Evolutionary conservation across 371 early-diverging fungal species (phyloP), one percentile per base, ranked within the genome.

Genomic region (Sporodiniella umbellata): DNA sequence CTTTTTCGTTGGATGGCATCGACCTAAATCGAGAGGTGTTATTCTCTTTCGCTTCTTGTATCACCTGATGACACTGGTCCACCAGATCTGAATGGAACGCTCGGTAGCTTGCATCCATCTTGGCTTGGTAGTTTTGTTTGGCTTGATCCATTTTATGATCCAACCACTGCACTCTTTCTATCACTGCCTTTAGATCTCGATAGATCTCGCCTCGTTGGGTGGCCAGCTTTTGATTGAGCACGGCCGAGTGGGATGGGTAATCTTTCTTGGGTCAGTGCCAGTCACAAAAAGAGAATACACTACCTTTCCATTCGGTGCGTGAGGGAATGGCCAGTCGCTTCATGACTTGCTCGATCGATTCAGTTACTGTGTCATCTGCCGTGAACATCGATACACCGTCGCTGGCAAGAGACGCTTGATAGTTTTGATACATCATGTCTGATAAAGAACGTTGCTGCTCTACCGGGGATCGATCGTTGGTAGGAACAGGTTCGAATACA

Each of bases 181-280:
- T 50, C 2, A 60, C 58, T 4, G 33, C 10, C 31, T 65, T 48
- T 12, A 71, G 61, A 39, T 68, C 61, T 21, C 54, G 56, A 31
- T 68, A 67, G 15, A 71, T 60, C 7, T 48, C 66, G 57, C 33
- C 45, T 44, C 66, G 65, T 30, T 31, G n/a, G n/a, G n/a, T n/a
- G n/a, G n/a, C n/a, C n/a, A n/a, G n/a, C n/a, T n/a, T n/a, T n/a
- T n/a, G n/a, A n/a, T n/a, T n/a, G n/a, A n/a, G n/a, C n/a, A n/a
- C n/a, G n/a, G n/a, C n/a, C n/a, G n/a, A n/a, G n/a, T n/a, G n/a
- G n/a, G n/a, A n/a, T n/a, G n/a, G n/a, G n/a, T n/a, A n/a, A n/a
- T n/a, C n/a, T n/a, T n/a, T n/a, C n/a, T n/a, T n/a, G n/a, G n/a
- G n/a, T n/a, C n/a, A n/a, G n/a, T n/a, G n/a, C n/a, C n/a, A n/a